Conservation (phyloP, 1,284 basidiomycete genomes). For the Inonotus hispidus region DNA sequence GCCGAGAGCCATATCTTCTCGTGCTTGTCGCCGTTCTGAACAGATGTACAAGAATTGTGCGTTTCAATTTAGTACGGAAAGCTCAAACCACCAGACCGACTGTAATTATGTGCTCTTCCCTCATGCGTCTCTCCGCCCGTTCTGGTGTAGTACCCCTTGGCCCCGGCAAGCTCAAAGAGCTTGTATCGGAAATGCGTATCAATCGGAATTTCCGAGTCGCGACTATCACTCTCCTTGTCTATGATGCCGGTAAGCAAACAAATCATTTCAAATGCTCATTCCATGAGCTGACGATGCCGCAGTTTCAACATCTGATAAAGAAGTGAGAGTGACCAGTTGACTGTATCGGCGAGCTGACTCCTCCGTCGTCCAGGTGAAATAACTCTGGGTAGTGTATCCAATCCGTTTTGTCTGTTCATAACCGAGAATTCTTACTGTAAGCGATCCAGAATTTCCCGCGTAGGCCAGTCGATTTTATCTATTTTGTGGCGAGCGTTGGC, state of each 20-base stretch:
- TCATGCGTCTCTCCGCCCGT: too few species aligned
- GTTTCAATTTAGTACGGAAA: too few species aligned
- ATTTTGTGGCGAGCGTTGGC: neutral
- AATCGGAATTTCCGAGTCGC: neutral
- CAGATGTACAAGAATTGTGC: too few species aligned
- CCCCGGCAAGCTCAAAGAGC: too few species aligned
- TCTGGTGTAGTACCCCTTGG: too few species aligned
- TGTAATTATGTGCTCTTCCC: too few species aligned
- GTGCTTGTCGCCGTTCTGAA: too few species aligned
- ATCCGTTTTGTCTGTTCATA: neutral
- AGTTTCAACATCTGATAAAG: neutral
- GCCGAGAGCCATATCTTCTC: too few species aligned
- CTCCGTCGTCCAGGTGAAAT: neutral
- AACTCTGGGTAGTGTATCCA: neutral
- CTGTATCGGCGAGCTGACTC: neutral
- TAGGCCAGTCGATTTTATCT: neutral
- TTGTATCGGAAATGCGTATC: too few species aligned
- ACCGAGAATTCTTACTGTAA: neutral
- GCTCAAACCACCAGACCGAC: too few species aligned
- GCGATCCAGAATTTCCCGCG: neutral
- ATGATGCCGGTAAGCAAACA: neutral
- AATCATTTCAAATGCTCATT: neutral
- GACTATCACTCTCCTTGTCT: neutral
- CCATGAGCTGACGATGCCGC: neutral
- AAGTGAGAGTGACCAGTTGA: neutral